phyloP scores from a whole-genome alignment of 1,284 basidiomycete species.

The Anthracocystis walkeri region DNA sequence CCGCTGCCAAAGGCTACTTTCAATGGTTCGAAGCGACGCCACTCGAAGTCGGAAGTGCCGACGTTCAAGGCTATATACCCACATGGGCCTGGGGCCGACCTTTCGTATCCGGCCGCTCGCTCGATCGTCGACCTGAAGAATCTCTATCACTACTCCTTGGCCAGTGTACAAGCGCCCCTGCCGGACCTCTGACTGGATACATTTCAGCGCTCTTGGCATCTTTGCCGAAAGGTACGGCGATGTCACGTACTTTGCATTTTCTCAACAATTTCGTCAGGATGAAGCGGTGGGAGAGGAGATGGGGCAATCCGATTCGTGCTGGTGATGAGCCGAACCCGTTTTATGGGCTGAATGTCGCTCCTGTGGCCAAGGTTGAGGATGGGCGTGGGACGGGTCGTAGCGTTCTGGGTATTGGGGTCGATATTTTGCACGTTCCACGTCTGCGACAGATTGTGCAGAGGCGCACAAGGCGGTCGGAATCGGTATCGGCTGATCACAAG shows the following conservation, averaged over 20 bases:
- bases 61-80: constrained; percentile 68
- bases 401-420: constrained; percentile 65
- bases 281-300: constrained; percentile 63
- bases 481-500: background rate
- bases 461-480: background rate
- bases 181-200: constrained; percentile 66
- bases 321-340: constrained; percentile 68
- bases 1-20: constrained; percentile 41
- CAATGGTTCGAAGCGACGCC: constrained; percentile 70
- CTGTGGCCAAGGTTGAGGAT: constrained; percentile 9
- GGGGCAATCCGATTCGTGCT: constrained; percentile 68
- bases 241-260: constrained; percentile 52
- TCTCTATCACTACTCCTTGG: constrained; percentile 66
- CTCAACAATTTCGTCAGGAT: constrained; percentile 63
- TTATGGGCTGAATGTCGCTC: constrained; percentile 53
- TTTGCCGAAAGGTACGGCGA: constrained; percentile 58
- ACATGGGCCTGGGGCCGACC: constrained; percentile 68
- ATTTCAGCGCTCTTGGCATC: constrained; percentile 65
- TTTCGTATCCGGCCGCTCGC: constrained; percentile 60
- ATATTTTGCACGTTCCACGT: constrained; percentile 57
- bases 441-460: constrained; percentile 41
- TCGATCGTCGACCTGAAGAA: constrained; percentile 53
- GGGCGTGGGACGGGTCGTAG: background rate
- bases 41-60: constrained; percentile 67
- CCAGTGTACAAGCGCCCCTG: constrained; percentile 68